Conservation (phyloP, 2,329 filamentous ascomycete species). For the Didymella pomorum region DNA sequence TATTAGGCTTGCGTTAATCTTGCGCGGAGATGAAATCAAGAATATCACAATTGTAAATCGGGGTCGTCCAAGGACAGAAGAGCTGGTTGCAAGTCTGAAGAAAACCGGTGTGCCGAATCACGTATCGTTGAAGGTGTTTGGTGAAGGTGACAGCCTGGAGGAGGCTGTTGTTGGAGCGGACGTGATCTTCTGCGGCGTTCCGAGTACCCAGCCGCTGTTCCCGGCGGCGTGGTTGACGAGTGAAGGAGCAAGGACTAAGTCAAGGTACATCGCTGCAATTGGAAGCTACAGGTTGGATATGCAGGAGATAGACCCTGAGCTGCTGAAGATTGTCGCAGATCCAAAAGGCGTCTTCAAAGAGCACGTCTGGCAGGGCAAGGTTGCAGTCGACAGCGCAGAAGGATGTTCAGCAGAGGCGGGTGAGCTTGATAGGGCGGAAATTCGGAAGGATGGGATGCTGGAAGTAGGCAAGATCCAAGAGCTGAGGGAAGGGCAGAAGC, state of each 20-base stretch:
- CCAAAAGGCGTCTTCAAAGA: conserved; percentile 3
- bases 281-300: conserved; percentile 51
- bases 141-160: conserved; percentile 28
- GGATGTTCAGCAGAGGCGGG: conserved; percentile 58
- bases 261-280: conserved; percentile 38
- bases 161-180: conserved; percentile 47
- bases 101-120: conserved; percentile 6
- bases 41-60: conserved; percentile 40
- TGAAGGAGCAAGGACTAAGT: conserved; percentile 15
- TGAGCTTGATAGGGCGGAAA: conserved; percentile 54
- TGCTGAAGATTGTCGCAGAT: conserved; percentile 43
- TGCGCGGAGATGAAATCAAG: conserved; percentile 45
- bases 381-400: conserved; percentile 44
- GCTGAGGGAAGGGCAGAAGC: conserved; percentile 26
- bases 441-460: conserved; percentile 32
- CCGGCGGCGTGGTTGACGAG: conserved; percentile 44
- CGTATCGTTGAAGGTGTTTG: neutral
- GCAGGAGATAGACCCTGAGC: conserved; percentile 58
- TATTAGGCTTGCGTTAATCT: conserved; percentile 54
- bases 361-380: conserved; percentile 11
- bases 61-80: conserved; percentile 17
- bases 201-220: conserved; percentile 56
- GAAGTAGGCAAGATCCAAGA: conserved; percentile 20
- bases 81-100: conserved; percentile 15
- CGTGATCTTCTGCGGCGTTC: conserved; percentile 61